Base-by-base conservation (phyloP, 1,284 basidiomycete genomes). In the Naganishia albida region DNA sequence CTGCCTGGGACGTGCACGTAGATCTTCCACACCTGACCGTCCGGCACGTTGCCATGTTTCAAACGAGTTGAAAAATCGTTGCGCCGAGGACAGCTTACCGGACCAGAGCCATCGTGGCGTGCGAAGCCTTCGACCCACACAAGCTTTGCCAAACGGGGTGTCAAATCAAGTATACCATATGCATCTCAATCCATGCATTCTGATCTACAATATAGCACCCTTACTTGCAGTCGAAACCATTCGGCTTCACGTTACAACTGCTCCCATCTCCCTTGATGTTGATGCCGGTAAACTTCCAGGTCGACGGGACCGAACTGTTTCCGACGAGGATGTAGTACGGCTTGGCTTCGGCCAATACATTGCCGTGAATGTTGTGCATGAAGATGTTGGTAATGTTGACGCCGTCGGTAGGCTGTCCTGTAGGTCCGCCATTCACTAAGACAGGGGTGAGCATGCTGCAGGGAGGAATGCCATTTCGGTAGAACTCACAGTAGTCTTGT, bases 291-390 rank as follows among this genome's bases (percentile, higher is more conserved):
- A 67, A 67, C 44, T 57, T 57, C 62, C 62, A 67, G 7, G 66
- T 67, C 16, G 48, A 62, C 2, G 62, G 54, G 18, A 26, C 63
- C 16, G 66, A 26, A n/a, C 62, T 62, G 12, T 25, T 38, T 25
- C 62, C 66, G 2, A 59, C 63, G 13, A 67, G 66, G 49, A 67
- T 67, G 30, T 64, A 67, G 34, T 67, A 67, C 34, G 64, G 64
- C 13, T 67, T 18, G 7, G 54, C 66, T 10, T 42, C 18, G 3
- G 66, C 55, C 34, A 59, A 28, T 42, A 59, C 66, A 26, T 50
- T 60, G 25, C 66, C 66, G 49, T 64, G 62, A 34, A 67, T 67
- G 51, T 67, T 67, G 54, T 63, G 62, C 62, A 67, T 64, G 39
- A 43, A 39, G 55, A 67, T 57, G 49, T 67, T 67, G 54, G 66